Evolutionary conservation across 2,329 filamentous ascomycete genomes (phyloP).

Genomic region (Cercospora sp.): DNA sequence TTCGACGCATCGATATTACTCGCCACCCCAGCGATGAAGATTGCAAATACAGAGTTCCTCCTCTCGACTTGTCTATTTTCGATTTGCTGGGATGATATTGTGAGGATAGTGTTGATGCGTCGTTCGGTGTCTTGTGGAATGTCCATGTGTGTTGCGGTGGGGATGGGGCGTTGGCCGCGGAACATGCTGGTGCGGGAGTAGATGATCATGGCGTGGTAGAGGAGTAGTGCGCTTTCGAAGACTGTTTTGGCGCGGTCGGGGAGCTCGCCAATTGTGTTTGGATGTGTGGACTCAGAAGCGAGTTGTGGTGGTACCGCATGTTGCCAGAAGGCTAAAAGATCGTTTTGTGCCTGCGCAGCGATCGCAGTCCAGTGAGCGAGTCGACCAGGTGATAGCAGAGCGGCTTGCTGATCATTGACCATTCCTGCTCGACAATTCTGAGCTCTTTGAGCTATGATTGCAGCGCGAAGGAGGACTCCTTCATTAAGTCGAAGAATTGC

Average conservation of each 20-base stretch:
- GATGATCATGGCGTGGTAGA: constrained; percentile 53
- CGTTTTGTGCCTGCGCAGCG: constrained; percentile 33
- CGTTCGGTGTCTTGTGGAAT: constrained; percentile 47
- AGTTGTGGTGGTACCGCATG: constrained; percentile 33
- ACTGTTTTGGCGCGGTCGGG: constrained; percentile 30
- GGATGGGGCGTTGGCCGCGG: constrained; percentile 49
- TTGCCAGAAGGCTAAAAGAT: constrained; percentile 36
- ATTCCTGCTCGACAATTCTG: constrained; percentile 44
- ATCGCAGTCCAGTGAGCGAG: constrained; percentile 33
- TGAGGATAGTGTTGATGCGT: constrained; percentile 49
- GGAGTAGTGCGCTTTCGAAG: constrained; percentile 48
- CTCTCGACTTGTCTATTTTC: constrained; percentile 44
- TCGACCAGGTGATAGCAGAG: constrained; percentile 24
- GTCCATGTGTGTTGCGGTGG: constrained; percentile 35
- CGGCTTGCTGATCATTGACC: constrained; percentile 6
- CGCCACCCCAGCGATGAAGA: constrained; percentile 57
- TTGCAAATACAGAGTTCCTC: constrained; percentile 54
- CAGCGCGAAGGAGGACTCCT: constrained; percentile 49
- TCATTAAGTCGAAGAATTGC: constrained; percentile 49
- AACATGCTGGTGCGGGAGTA: constrained; percentile 59
- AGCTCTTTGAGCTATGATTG: constrained; percentile 48
- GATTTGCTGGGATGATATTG: constrained; percentile 46
- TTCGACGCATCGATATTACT: constrained; percentile 46
- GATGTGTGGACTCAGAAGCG: constrained; percentile 27
- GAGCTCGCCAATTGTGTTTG: constrained; percentile 35